Percentiles rank a stretch among this genome's conserved stretches.
Conservation (phyloP, 176 grass and related monocot genomes). For the Eremochloa ophiuroides region DNA sequence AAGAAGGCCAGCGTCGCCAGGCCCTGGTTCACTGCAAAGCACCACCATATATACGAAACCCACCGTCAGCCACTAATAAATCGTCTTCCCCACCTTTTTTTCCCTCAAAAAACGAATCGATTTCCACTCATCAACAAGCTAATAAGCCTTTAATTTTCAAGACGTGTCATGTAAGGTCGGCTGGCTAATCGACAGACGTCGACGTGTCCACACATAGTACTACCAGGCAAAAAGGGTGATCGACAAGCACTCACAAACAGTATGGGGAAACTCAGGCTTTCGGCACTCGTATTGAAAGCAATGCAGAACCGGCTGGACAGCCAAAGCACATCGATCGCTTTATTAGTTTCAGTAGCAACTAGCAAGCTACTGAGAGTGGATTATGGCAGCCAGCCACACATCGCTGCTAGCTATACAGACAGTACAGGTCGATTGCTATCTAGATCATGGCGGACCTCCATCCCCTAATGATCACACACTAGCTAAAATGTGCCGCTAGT, state of each 20-base stretch:
- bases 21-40: slow-evolving; percentile 88
- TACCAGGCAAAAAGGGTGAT: neutral
- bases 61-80: too few species aligned
- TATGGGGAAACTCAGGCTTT: neutral
- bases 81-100: neutral
- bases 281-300: neutral
- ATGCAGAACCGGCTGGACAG: slow-evolving; percentile 4
- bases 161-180: neutral
- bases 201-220: neutral
- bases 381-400: neutral
- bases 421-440: neutral
- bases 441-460: slow-evolving; percentile 11
- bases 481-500: neutral
- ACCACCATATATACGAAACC: too few species aligned
- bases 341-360: slow-evolving; percentile 3
- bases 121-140: neutral
- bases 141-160: neutral
- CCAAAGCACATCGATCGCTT: slow-evolving; percentile 17
- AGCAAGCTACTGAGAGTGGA: neutral
- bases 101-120: neutral
- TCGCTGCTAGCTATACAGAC: neutral
- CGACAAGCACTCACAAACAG: slow-evolving; percentile 8
- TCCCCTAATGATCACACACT: neutral
- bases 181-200: neutral
- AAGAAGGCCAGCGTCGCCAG: slow-evolving; percentile 95